These are phyloP conservation scores for Aspergillus haitiensis DNA, from an alignment of 495 filamentous ascomycete species.

Conservation along the genomic window DNA sequence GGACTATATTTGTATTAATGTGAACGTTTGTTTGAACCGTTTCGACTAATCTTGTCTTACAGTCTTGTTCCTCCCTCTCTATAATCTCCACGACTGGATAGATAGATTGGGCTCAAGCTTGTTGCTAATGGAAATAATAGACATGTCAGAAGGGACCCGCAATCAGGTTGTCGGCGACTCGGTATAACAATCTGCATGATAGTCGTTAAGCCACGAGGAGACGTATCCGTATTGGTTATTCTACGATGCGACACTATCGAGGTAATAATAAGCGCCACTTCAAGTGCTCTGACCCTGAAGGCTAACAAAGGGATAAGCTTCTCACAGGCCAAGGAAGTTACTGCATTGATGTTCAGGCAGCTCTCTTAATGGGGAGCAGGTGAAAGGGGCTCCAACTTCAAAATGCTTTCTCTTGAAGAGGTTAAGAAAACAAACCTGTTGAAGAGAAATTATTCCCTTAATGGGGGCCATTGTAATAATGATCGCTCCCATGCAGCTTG, in stretches of 20 bases:
- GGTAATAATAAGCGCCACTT: too few relatives aligned
- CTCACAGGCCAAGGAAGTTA: too few relatives aligned
- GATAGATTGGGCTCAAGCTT: neutral
- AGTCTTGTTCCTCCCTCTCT: too few relatives aligned
- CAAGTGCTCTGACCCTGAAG: too few relatives aligned
- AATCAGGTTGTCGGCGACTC: neutral
- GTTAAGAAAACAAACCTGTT: neutral
- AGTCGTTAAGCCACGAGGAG: constrained; percentile 2
- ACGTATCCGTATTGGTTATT: neutral
- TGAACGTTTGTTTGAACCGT: too few relatives aligned
- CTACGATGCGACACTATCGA: neutral
- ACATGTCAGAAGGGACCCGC: constrained; percentile 4
- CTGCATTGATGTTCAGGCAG: too few relatives aligned
- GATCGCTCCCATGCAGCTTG: constrained; percentile 3
- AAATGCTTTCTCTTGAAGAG: too few relatives aligned
- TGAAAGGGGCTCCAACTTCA: neutral
- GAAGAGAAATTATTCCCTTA: neutral
- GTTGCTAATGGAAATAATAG: neutral
- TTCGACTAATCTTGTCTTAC: too few relatives aligned
- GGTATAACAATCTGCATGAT: neutral
- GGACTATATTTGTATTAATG: too few relatives aligned
- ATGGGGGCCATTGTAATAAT: neutral
- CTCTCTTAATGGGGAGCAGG: too few relatives aligned
- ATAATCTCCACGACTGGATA: too few relatives aligned
- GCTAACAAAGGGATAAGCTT: too few relatives aligned